These are phyloP conservation scores for Penicillium sp. DNA, from an alignment of 2,329 filamentous ascomycete genomes.

Conservation along the genomic window DNA sequence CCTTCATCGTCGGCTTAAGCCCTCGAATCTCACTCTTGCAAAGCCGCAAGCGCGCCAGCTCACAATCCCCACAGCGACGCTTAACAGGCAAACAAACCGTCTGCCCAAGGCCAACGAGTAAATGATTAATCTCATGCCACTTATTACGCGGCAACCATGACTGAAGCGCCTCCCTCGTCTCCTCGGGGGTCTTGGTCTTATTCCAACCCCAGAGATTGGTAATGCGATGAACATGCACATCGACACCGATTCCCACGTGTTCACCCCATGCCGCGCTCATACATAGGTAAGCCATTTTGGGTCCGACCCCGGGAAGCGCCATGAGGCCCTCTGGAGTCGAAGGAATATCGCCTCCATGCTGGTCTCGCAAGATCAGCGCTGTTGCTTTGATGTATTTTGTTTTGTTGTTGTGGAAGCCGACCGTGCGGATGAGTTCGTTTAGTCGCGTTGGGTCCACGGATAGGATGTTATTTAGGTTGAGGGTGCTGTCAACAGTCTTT, in stretches of 20 bases:
- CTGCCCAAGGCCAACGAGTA: conserved; percentile 83
- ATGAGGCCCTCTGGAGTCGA: conserved; percentile 65
- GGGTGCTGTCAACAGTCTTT: conserved; percentile 35
- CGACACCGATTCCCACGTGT: conserved; percentile 74
- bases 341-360: conserved; percentile 68
- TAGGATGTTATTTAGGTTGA: conserved; percentile 71
- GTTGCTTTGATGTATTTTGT: conserved; percentile 71
- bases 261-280: conserved; percentile 66
- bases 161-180: conserved; percentile 66
- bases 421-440: conserved; percentile 69
- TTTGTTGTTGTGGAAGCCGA: conserved; percentile 93
- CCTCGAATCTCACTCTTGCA: conserved; percentile 64
- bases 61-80: conserved; percentile 74
- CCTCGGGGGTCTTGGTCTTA: conserved; percentile 69
- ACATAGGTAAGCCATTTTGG: conserved; percentile 89
- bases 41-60: conserved; percentile 63
- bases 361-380: conserved; percentile 62
- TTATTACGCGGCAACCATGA: conserved; percentile 72
- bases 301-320: conserved; percentile 74
- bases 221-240: conserved; percentile 90
- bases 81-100: conserved; percentile 74
- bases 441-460: conserved; percentile 57
- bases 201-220: conserved; percentile 93
- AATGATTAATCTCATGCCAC: conserved; percentile 86
- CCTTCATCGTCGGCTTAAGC: conserved; percentile 51